These are phyloP conservation scores for Eremochloa ophiuroides DNA, from an alignment of 176 grass and related monocot genomes.

Conservation along the genomic window DNA sequence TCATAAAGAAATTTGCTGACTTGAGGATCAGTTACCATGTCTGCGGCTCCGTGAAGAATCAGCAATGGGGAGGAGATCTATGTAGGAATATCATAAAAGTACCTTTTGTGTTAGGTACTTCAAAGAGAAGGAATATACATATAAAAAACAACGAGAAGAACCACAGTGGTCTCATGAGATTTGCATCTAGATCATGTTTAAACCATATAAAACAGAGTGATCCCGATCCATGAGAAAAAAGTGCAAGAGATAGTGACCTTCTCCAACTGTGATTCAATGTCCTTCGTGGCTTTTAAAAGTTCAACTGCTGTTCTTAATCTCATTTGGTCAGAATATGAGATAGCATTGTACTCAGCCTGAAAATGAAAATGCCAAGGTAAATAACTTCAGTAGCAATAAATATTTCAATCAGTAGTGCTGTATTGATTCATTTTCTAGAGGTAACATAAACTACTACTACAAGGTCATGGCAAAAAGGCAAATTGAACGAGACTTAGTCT, in stretches of 20 bases:
- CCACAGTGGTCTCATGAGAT: neutral
- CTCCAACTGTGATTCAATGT: conserved; percentile 85
- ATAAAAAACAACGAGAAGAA: neutral
- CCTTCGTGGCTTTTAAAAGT: conserved; percentile 80
- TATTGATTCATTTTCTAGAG: neutral
- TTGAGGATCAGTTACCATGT: conserved; percentile 84
- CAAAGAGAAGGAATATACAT: neutral
- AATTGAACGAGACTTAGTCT: neutral
- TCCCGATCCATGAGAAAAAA: neutral
- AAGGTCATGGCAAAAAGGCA: neutral
- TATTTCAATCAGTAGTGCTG: neutral
- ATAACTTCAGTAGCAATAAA: neutral
- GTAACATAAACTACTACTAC: neutral
- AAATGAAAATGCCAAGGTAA: conserved; percentile 30
- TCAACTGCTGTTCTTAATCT: conserved; percentile 89
- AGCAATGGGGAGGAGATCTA: conserved; percentile 76
- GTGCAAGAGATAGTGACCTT: conserved; percentile 35
- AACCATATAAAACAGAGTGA: neutral
- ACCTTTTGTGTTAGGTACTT: neutral
- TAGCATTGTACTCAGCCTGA: conserved; percentile 87
- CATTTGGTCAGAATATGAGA: conserved; percentile 87
- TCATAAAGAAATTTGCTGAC: conserved; percentile 79
- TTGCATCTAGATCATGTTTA: conserved; percentile 2
- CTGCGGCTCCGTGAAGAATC: conserved; percentile 94
- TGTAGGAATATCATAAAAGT: neutral